Percentiles rank a stretch among this genome's conserved stretches.
These are phyloP conservation scores for Cydonia oblonga DNA, from an alignment of 331 rosid species.

Conservation along the genomic window DNA sequence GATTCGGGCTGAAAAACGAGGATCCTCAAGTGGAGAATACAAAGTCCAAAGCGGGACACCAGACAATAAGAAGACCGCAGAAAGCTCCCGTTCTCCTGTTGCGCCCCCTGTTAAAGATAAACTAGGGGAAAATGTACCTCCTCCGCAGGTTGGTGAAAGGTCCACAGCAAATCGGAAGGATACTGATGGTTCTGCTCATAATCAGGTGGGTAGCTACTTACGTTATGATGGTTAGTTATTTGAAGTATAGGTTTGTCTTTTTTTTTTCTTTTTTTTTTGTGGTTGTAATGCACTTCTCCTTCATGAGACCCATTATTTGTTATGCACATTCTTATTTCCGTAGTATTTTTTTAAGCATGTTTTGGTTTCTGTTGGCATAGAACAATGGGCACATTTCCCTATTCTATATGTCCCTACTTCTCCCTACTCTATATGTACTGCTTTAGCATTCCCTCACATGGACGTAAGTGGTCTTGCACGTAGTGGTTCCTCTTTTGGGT, in stretches of 20 bases:
- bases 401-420: too few relatives aligned
- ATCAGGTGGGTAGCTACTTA: conserved; percentile 14
- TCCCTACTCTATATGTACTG: too few relatives aligned
- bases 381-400: too few relatives aligned
- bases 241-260: background rate
- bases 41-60: conserved; percentile 22
- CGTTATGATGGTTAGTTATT: background rate
- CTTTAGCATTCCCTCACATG: too few relatives aligned
- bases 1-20: conserved; percentile 40
- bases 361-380: too few relatives aligned
- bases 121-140: conserved; percentile 15
- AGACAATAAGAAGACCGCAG: conserved; percentile 19
- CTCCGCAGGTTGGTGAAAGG: conserved; percentile 23
- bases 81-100: conserved; percentile 14
- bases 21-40: conserved; percentile 29
- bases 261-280: too few relatives aligned
- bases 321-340: too few relatives aligned
- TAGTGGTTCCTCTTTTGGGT: too few relatives aligned
- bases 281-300: too few relatives aligned
- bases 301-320: too few relatives aligned
- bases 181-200: conserved; percentile 17
- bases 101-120: conserved; percentile 11
- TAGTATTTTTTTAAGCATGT: too few relatives aligned
- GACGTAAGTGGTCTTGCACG: too few relatives aligned
- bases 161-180: conserved; percentile 15